phyloP scores from a whole-genome alignment of 2,329 filamentous ascomycete species.

The Phoma sp. region DNA sequence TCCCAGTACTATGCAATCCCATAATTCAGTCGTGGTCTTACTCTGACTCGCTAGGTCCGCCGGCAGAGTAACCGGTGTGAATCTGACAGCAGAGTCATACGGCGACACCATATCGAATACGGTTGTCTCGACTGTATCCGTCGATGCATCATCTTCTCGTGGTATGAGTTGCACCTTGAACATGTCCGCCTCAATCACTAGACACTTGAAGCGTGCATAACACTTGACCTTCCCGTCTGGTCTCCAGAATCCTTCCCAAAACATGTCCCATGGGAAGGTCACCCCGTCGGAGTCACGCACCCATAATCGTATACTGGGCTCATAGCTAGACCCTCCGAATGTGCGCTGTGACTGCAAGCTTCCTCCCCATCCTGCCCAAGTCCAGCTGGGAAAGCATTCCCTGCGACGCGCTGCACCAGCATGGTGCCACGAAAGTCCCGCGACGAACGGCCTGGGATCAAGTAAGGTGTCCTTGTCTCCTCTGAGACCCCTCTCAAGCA shows the following conservation, averaged over 20 bases:
- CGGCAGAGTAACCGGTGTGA: slow-evolving; percentile 7
- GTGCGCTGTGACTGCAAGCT: slow-evolving; percentile 4
- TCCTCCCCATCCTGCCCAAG: slow-evolving; percentile 17
- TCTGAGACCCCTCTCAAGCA: neutral
- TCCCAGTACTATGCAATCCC: slow-evolving; percentile 8
- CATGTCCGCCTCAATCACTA: slow-evolving; percentile 2
- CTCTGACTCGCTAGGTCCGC: neutral
- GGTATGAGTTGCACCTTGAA: slow-evolving; percentile 1
- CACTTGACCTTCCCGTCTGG: slow-evolving; percentile 1
- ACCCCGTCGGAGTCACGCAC: neutral
- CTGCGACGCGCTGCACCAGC: neutral
- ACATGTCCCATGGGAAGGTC: slow-evolving; percentile 4
- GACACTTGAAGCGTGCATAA: neutral
- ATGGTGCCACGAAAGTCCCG: slow-evolving; percentile 6
- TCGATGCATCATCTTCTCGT: neutral
- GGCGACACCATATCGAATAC: slow-evolving; percentile 12
- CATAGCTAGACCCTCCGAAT: slow-evolving; percentile 2
- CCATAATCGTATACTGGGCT: slow-evolving; percentile 5
- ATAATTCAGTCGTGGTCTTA: slow-evolving; percentile 3
- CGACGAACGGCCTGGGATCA: neutral
- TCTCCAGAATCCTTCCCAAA: neutral
- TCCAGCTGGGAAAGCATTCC: slow-evolving; percentile 18
- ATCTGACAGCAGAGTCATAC: neutral
- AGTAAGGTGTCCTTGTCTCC: slow-evolving; percentile 7
- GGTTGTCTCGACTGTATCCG: neutral